A percentile compares a stretch with the other conserved stretches of the same genome.
Evolutionary conservation across 2,329 filamentous ascomycete genomes (phyloP).

Genomic region (Hypoxylon sp.): DNA sequence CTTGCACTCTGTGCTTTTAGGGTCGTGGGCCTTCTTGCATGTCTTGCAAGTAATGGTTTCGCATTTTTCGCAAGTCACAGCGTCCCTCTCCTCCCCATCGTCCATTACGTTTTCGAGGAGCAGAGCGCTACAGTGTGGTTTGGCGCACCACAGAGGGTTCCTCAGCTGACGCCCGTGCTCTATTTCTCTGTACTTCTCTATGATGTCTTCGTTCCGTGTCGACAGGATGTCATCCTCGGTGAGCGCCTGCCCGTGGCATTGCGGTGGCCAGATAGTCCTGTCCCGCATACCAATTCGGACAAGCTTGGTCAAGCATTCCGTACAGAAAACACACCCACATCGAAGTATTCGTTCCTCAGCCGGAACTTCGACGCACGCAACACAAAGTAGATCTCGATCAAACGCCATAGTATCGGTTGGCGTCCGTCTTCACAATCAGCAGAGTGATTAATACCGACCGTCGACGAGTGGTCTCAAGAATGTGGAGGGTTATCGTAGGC

Average conservation of each 20-base stretch:
- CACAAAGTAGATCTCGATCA: not conserved
- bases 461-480: not conserved
- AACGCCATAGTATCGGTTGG: not conserved
- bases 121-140: constrained; percentile 23
- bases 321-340: constrained; percentile 22
- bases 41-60: constrained; percentile 17
- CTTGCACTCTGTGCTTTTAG: constrained; percentile 4
- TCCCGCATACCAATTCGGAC: not conserved
- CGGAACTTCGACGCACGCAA: not conserved
- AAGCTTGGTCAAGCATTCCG: constrained; percentile 4
- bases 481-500: not conserved
- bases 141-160: constrained; percentile 25
- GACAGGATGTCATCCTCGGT: constrained; percentile 10
- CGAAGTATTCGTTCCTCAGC: not conserved
- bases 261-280: constrained; percentile 20
- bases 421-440: not conserved
- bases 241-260: not conserved
- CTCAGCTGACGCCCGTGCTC: not conserved
- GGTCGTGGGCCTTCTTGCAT: constrained; percentile 22
- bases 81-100: not conserved
- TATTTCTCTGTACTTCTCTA: constrained; percentile 1
- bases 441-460: not conserved
- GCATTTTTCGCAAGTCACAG: constrained; percentile 26
- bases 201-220: constrained; percentile 1
- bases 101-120: not conserved